phyloP scores from a whole-genome alignment of 2,329 filamentous ascomycete genomes.

The Aspergillus neotritici region DNA sequence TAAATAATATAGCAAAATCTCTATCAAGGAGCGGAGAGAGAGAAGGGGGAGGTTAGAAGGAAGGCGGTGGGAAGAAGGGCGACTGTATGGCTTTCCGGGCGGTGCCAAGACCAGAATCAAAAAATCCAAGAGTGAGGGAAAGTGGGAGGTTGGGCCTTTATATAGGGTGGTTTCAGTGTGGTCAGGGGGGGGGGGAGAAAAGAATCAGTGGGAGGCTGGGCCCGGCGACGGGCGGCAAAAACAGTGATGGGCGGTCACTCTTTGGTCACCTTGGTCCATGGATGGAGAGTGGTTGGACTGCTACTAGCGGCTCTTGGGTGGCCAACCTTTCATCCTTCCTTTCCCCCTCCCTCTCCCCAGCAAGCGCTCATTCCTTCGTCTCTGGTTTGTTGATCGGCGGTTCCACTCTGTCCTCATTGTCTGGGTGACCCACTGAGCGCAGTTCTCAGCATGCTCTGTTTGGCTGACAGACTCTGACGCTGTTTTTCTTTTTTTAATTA shows the following conservation, averaged over 20 bases:
- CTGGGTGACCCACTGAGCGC: conserved; percentile 11
- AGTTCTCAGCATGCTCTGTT: conserved; percentile 7
- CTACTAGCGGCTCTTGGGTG: conserved; percentile 23
- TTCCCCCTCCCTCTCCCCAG: conserved; percentile 4
- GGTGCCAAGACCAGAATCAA: conserved; percentile 38
- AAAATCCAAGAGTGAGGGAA: conserved; percentile 25
- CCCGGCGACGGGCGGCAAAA: conserved; percentile 33
- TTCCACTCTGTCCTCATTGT: conserved; percentile 12
- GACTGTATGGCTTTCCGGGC: conserved; percentile 29
- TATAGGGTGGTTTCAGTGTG: conserved; percentile 35
- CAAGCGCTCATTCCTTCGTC: conserved; percentile 17
- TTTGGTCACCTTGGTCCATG: conserved; percentile 11
- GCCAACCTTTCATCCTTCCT: conserved; percentile 11
- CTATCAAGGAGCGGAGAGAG: conserved; percentile 18
- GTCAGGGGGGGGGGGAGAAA: conserved; percentile 26
- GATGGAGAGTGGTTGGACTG: conserved; percentile 17
- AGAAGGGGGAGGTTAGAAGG: conserved; percentile 19
- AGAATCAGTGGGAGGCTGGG: conserved; percentile 18
- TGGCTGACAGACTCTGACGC: conserved; percentile 14
- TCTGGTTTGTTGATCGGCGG: conserved; percentile 16
- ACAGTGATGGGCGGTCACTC: conserved; percentile 25
- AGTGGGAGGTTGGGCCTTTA: conserved; percentile 37
- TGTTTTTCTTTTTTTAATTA: conserved; percentile 1
- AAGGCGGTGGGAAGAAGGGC: conserved; percentile 23
- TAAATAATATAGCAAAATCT: conserved; percentile 12